A percentile compares a stretch with the other conserved stretches of the same genome.
These are phyloP conservation scores for Pseudogymnoascus sp. DNA, from an alignment of 2,329 filamentous ascomycete genomes.

Conservation along the genomic window DNA sequence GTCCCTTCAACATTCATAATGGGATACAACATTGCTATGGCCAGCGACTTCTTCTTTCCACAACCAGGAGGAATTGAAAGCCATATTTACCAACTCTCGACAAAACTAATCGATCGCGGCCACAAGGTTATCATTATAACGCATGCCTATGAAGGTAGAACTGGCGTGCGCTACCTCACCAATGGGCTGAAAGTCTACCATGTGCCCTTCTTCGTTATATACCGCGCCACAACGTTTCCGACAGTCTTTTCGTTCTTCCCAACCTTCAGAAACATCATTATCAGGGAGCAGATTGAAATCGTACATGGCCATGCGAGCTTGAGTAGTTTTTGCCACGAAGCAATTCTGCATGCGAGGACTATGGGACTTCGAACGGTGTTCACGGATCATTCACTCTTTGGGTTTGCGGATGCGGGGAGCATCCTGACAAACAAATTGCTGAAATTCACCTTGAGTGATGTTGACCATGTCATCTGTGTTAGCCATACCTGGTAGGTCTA, in stretches of 20 bases:
- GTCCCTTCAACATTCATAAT: constrained; percentile 18
- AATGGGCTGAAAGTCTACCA: constrained; percentile 98
- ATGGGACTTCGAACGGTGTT: constrained; percentile 96
- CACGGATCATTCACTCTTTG: constrained; percentile 94
- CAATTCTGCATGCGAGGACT: constrained; percentile 85
- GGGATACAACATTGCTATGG: constrained; percentile 71
- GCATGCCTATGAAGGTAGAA: constrained; percentile 85
- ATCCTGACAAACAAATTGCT: constrained; percentile 95
- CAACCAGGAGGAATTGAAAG: constrained; percentile 95
- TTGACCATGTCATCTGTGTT: constrained; percentile 97
- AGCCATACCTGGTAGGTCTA: constrained; percentile 81
- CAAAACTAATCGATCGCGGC: constrained; percentile 91
- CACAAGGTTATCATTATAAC: constrained; percentile 98
- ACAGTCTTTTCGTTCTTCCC: constrained; percentile 99
- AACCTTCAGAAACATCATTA: constrained; percentile 91
- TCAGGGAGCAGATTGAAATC: constrained; percentile 91
- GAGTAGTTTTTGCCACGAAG: constrained; percentile 89
- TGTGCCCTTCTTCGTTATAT: constrained; percentile 91
- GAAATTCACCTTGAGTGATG: constrained; percentile 92
- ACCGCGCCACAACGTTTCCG: constrained; percentile 85
- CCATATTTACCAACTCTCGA: constrained; percentile 95
- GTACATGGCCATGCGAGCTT: constrained; percentile 95
- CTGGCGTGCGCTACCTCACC: constrained; percentile 87
- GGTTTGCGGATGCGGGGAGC: constrained; percentile 90
- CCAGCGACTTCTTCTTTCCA: constrained; percentile 98